phyloP scores from a whole-genome alignment of 2,329 filamentous ascomycete genomes.

The Fusarium sp. region DNA sequence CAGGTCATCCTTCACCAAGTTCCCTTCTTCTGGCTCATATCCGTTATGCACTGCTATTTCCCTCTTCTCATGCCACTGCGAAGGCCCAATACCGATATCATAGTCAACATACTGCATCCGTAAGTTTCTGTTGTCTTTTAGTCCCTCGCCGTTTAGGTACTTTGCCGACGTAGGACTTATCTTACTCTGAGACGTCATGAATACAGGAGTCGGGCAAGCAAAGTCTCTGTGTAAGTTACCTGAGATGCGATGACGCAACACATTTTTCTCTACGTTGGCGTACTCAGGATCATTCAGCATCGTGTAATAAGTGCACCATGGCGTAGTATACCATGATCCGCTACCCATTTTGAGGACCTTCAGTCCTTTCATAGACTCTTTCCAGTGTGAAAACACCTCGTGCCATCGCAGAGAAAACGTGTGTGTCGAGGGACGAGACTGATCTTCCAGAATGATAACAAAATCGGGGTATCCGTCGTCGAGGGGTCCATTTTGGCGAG shows the following conservation, averaged over 20 bases:
- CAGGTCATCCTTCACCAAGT: slow-evolving; percentile 5
- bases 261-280: neutral
- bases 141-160: slow-evolving; percentile 4
- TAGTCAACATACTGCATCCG: slow-evolving; percentile 28
- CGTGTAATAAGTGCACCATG: neutral
- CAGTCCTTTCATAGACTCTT: slow-evolving; percentile 12
- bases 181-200: too few relatives aligned
- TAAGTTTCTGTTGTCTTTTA: rapidly evolving
- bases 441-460: rapidly evolving
- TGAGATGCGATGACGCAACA: neutral
- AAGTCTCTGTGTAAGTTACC: slow-evolving; percentile 1
- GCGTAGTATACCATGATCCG: neutral
- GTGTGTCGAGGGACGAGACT: rapidly evolving
- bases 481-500: neutral
- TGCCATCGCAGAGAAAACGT: slow-evolving; percentile 26
- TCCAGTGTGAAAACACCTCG: slow-evolving; percentile 17
- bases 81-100: neutral
- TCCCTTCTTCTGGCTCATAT: slow-evolving; percentile 12
- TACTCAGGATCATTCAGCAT: neutral
- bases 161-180: too few relatives aligned
- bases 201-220: too few relatives aligned
- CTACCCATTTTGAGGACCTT: slow-evolving; percentile 19
- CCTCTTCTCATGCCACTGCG: neutral
- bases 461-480: slow-evolving; percentile 14
- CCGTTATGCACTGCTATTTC: rapidly evolving